Conservation (phyloP, 768 basidiomycete genomes). For the Boletus patriciae region DNA sequence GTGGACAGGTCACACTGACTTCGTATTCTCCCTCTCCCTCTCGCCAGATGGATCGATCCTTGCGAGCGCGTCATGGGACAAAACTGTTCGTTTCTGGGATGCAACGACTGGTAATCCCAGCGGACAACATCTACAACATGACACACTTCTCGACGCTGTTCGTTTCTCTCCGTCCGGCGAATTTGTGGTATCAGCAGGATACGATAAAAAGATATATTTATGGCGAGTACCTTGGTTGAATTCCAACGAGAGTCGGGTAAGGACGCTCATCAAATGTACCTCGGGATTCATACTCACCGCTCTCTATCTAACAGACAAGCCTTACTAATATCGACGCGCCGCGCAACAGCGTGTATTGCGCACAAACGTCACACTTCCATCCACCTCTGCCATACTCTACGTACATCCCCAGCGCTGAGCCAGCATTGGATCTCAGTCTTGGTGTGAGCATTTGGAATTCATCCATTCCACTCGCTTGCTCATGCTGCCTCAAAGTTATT, state of each 20-base stretch:
- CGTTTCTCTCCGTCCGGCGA: constrained; percentile 9
- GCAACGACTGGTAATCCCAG: background rate
- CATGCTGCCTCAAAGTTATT: background rate
- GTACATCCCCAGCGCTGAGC: no score
- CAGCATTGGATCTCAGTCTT: no score
- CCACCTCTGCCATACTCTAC: background rate
- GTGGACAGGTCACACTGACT: background rate
- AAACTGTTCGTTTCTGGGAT: constrained; percentile 9
- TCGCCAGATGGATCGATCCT: no score
- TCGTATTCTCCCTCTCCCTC: no score
- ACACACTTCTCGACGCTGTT: background rate
- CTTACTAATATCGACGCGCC: background rate
- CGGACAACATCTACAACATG: background rate
- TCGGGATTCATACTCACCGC: background rate
- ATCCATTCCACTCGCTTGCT: background rate
- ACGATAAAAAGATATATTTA: background rate
- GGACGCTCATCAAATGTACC: no score
- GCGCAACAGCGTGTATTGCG: background rate
- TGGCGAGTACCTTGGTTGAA: background rate
- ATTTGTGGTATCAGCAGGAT: no score
- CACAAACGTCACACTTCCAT: background rate
- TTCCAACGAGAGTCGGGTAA: background rate
- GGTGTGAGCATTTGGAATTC: no score
- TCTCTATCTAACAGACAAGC: background rate
- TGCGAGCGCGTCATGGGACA: background rate